Conservation (phyloP, 2,329 filamentous ascomycete species). For the Stagonosporopsis vannaccii region DNA sequence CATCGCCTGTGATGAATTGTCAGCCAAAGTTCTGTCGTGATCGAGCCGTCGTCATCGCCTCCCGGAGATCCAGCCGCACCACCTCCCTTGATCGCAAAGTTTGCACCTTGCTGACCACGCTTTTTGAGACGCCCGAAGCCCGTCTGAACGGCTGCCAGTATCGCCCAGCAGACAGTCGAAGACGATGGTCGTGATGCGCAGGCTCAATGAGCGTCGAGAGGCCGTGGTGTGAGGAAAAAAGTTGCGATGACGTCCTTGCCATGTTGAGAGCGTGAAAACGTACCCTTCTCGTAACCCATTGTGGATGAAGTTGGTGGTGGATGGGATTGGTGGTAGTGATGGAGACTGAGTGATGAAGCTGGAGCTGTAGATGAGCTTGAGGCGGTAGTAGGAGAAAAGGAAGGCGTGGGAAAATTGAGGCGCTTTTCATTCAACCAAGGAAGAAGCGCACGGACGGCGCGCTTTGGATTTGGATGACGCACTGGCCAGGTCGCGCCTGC, state of each 20-base stretch:
- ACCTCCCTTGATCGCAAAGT: conserved; percentile 38
- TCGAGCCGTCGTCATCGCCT: conserved; percentile 10
- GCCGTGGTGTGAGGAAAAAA: conserved; percentile 25
- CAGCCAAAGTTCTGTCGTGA: conserved; percentile 23
- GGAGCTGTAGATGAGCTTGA: conserved; percentile 21
- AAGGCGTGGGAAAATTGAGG: conserved; percentile 21
- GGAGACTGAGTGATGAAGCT: conserved; percentile 21
- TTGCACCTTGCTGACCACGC: conserved; percentile 24
- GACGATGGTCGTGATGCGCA: conserved; percentile 21
- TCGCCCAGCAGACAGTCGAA: conserved; percentile 10
- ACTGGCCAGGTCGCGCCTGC: conserved; percentile 6
- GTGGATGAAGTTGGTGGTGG: conserved; percentile 34
- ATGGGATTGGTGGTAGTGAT: conserved; percentile 25
- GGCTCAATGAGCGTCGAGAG: conserved; percentile 35
- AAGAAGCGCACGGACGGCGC: conserved; percentile 26
- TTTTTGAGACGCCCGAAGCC: conserved; percentile 17
- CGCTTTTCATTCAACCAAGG: conserved; percentile 28
- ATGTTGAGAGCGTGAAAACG: conserved; percentile 28
- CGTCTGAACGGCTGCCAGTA: conserved; percentile 3
- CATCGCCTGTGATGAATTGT: conserved; percentile 70
- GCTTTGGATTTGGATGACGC: conserved; percentile 10
- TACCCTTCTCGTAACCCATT: conserved; percentile 53
- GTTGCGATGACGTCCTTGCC: conserved; percentile 42
- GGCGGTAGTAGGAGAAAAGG: conserved; percentile 20
- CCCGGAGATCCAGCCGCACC: conserved; percentile 22